These are phyloP conservation scores for Halophytophthora batemanensis DNA, from an alignment of 352 stramenopile species.

Conservation along the genomic window DNA sequence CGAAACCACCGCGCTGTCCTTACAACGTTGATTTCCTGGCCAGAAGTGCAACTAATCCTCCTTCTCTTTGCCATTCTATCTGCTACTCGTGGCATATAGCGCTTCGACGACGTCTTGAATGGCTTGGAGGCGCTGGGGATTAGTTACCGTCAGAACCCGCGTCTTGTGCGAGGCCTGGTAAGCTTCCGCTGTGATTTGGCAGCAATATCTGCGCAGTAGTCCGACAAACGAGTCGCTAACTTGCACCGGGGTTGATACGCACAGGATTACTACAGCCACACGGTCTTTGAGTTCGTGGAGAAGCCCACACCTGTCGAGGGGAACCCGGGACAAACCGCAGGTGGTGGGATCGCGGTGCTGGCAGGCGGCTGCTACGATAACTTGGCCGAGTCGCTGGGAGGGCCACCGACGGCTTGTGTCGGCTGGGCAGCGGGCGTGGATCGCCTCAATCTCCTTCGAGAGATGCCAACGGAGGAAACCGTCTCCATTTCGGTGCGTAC, in stretches of 20 bases:
- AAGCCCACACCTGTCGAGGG: conserved; percentile 7
- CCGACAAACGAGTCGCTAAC: background rate
- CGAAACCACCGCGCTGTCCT: background rate
- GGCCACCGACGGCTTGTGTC: conserved; percentile 58
- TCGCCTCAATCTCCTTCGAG: conserved; percentile 60
- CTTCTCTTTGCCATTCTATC: conserved; percentile 2
- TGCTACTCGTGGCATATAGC: conserved; percentile 26
- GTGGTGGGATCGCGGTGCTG: conserved; percentile 70
- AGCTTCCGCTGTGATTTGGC: conserved; percentile 1
- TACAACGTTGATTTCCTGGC: background rate
- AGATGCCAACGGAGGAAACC: conserved; percentile 14
- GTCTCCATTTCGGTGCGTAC: conserved; percentile 51
- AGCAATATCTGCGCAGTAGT: background rate
- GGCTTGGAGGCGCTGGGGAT: conserved; percentile 65
- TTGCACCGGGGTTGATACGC: background rate
- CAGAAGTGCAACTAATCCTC: background rate
- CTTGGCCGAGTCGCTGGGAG: conserved; percentile 64
- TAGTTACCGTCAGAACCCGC: conserved; percentile 53
- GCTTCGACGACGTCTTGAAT: conserved; percentile 62
- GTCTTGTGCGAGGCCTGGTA: conserved; percentile 82
- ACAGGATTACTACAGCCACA: conserved; percentile 90
- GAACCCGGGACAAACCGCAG: conserved; percentile 12
- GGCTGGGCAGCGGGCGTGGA: conserved; percentile 87
- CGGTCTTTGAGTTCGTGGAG: conserved; percentile 88
- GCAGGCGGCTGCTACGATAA: conserved; percentile 84